Conservation (phyloP, 441 rosid genomes). For the Macaranga tanarius region DNA sequence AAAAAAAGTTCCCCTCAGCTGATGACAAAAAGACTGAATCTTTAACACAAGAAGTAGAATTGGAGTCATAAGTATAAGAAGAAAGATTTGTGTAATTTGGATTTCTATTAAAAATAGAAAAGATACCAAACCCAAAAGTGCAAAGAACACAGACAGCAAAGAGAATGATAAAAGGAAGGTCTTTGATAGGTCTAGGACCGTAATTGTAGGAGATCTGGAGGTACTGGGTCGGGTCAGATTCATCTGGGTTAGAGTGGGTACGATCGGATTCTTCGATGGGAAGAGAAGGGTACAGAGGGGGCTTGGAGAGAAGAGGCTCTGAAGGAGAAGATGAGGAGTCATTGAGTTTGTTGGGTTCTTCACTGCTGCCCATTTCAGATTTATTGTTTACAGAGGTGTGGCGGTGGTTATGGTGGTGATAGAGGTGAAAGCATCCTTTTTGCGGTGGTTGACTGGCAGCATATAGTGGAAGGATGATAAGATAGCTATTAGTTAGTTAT, state of each 20-base stretch:
- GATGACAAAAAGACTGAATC: slow-evolving; percentile 28
- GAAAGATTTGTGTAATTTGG: slow-evolving; percentile 44
- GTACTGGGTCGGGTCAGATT: slow-evolving; percentile 67
- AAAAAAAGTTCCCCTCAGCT: neutral
- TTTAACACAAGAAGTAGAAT: slow-evolving; percentile 59
- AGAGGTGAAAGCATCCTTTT: slow-evolving; percentile 4
- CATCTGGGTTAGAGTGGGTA: slow-evolving; percentile 32
- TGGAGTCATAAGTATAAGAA: slow-evolving; percentile 49
- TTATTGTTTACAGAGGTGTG: neutral
- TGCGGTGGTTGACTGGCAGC: neutral
- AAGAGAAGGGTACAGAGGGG: slow-evolving; percentile 26
- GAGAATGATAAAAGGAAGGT: slow-evolving; percentile 63
- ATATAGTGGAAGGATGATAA: neutral
- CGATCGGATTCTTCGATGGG: slow-evolving; percentile 40
- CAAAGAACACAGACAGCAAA: slow-evolving; percentile 47
- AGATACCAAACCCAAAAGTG: slow-evolving; percentile 65
- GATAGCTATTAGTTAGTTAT: neutral
- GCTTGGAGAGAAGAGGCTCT: slow-evolving; percentile 63
- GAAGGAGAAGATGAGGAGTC: slow-evolving; percentile 49
- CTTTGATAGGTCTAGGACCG: slow-evolving; percentile 72
- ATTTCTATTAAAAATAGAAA: slow-evolving; percentile 59
- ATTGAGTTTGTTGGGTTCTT: slow-evolving; percentile 39
- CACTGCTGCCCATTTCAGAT: slow-evolving; percentile 48
- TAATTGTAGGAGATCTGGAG: slow-evolving; percentile 80
- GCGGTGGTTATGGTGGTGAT: neutral